Evolutionary conservation across 345 rosid genomes (phyloP).

Genomic region (Populus tremula): DNA sequence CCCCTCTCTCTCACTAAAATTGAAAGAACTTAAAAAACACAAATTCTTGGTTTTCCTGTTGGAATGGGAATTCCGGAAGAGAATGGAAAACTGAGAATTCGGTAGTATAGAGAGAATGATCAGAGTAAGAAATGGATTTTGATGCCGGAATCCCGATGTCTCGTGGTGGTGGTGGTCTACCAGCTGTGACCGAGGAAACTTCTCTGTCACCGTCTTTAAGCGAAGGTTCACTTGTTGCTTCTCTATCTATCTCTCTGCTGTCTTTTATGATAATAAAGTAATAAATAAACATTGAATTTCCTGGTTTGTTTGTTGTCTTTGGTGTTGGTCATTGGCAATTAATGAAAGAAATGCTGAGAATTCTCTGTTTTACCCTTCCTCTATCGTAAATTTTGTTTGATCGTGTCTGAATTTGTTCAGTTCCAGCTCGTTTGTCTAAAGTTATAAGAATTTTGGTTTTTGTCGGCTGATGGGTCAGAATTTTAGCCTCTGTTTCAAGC

Average conservation of each 20-base stretch:
- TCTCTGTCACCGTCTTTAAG: conserved; percentile 60
- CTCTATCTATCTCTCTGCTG: background rate
- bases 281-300: background rate
- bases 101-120: conserved; percentile 42
- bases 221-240: conserved; percentile 38
- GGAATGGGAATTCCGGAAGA: conserved; percentile 27
- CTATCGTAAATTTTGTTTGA: background rate
- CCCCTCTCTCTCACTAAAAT: conserved; percentile 6
- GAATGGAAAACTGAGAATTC: conserved; percentile 25
- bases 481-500: background rate
- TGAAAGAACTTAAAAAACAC: background rate
- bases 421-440: background rate
- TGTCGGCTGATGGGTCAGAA: background rate
- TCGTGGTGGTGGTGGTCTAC: conserved; percentile 27
- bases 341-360: background rate
- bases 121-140: conserved; percentile 47
- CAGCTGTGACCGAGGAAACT: conserved; percentile 43
- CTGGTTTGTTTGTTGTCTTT: background rate
- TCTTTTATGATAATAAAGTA: background rate
- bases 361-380: conserved; percentile 5
- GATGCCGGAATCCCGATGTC: conserved; percentile 74
- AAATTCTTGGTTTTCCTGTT: background rate
- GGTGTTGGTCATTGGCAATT: background rate
- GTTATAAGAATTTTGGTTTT: background rate
- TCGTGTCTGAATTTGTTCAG: background rate